Evolutionary conservation across 129 eudicot genomes (phyloP).

Genomic region (Calendula officinalis): DNA sequence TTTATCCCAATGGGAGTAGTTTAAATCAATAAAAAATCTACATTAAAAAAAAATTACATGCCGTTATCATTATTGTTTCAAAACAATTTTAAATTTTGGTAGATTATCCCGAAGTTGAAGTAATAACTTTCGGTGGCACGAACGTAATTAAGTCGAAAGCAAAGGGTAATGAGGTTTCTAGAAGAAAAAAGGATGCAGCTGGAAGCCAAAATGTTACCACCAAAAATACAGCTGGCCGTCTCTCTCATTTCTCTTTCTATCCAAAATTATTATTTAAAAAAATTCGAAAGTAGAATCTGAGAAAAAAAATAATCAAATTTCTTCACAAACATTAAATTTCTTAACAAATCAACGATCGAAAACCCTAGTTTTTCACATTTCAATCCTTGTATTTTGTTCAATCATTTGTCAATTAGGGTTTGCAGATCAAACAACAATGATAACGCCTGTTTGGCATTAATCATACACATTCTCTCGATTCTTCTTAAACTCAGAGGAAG

Average conservation of each 20-base stretch:
- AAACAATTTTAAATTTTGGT: too few relatives aligned
- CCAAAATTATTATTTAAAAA: not conserved
- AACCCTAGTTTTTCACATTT: constrained; percentile 32
- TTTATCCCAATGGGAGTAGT: too few relatives aligned
- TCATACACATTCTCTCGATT: constrained; percentile 18
- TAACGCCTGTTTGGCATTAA: constrained; percentile 10
- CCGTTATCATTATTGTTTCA: too few relatives aligned
- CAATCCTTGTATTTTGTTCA: not conserved
- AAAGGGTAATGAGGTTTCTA: constrained; percentile 9
- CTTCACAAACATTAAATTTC: constrained; percentile 7
- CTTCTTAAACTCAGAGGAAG: constrained; percentile 22
- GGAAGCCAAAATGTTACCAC: constrained; percentile 45
- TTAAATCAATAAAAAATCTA: too few relatives aligned
- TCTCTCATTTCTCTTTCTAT: constrained; percentile 21
- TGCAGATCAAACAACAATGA: constrained; percentile 27
- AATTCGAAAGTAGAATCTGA: too few relatives aligned
- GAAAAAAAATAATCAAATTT: constrained; percentile 18
- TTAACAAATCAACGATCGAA: constrained; percentile 22
- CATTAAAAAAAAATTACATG: too few relatives aligned
- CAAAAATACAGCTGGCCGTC: constrained; percentile 38
- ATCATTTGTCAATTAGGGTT: constrained; percentile 13
- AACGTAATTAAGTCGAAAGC: not conserved
- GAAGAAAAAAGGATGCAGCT: constrained; percentile 26
- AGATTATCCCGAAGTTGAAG: too few relatives aligned
- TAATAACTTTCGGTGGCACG: too few relatives aligned